Base-by-base conservation (phyloP, 306 rosid species). In the Begonia loranthoides region DNA sequence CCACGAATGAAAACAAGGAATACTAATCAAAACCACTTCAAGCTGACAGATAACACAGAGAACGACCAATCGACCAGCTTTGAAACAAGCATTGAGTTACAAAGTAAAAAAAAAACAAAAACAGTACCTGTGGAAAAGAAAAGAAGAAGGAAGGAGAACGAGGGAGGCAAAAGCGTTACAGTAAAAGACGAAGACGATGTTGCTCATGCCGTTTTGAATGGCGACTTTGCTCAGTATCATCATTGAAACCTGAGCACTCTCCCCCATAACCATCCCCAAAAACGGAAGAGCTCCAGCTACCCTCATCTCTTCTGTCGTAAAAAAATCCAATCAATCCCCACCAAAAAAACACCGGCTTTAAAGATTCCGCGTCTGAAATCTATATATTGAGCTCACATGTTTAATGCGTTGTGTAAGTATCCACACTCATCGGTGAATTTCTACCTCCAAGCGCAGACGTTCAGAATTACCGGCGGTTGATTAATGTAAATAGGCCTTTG, bases 181-280 rank as follows among this genome's bases (percentile, higher is more conserved):
- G 68, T 76, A 82, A 81, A 78, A 72, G 60, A 82, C 66, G 70
- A 86, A 86, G 36, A 86, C 39, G 62, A 86, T 66, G 67, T 63
- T 76, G 70, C 62, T 72, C 85, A 82, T 81, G 6, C 95, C 93
- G 49, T 69, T 58, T 9, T 79, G 53, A 83, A 86, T 76, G 13
- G 72, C 85, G 50, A 63, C 55, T 64, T 86, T 86, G 74, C 93
- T 75, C 4, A 82, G 9, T 28, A 82, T 82, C 73, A 82, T 82
- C 50, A 86, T 58, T 4, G 80, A 80, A 59, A 74, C 81, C 53
- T 79, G 95, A 1, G 82, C 83, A 64, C 76, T 60, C 63, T 82
- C 93, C 0, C 83, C 80, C 60, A 74, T 51, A 4, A 79, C 61
- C 93, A 86, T 86, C 51, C 88, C 95, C 33, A 79, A 62, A 39